Base-by-base conservation (phyloP, 2,329 filamentous ascomycete genomes). In the Neonectria sp. region DNA sequence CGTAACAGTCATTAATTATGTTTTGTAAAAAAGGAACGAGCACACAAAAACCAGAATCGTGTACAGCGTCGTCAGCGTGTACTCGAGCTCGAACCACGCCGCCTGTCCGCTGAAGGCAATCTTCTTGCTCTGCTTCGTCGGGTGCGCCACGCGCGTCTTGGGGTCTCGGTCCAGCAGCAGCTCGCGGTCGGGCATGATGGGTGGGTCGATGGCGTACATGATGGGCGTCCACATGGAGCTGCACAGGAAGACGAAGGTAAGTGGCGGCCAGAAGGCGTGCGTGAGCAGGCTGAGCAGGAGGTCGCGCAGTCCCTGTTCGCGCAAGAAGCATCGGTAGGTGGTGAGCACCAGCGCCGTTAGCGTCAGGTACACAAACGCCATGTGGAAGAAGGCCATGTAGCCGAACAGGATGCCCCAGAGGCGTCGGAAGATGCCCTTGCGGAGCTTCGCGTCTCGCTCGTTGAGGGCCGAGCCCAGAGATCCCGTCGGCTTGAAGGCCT, bases 401-500 rank as follows among this genome's bases (percentile, higher is more conserved):
- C 89, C 86, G 76, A 88, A 79, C 6, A 90, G 75, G 46, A 89
- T 87, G 24, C 83, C 85, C 75, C 83, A 85, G 3, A 91, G 76
- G 2, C 89, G 86, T 11, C 83, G 82, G 65, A 83, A 81, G 76
- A 91, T 85, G 63, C 85, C 84, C 71, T 87, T 85, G 53, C 85
- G 84, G 1, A 79, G 81, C 70, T 82, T 81, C 7, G 84, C 79
- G 70, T 89, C 85, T 37, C 89, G 87, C 78, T 91, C 89, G 67
- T 90, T 87, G 43, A 91, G 80, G 1, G 83, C 82, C 2, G 86
- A 88, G 29, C 83, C 80, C 9, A 90, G 79, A 6, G 87, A 89
- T 5, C 89, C 89, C 1, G 89, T 89, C 0, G 89, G 85, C 73
- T 88, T 88, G 81, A 91, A 91, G 24, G 86, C 88, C 76, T 88